Base-by-base conservation (phyloP, 306 rosid species). In the Senna siamea region DNA sequence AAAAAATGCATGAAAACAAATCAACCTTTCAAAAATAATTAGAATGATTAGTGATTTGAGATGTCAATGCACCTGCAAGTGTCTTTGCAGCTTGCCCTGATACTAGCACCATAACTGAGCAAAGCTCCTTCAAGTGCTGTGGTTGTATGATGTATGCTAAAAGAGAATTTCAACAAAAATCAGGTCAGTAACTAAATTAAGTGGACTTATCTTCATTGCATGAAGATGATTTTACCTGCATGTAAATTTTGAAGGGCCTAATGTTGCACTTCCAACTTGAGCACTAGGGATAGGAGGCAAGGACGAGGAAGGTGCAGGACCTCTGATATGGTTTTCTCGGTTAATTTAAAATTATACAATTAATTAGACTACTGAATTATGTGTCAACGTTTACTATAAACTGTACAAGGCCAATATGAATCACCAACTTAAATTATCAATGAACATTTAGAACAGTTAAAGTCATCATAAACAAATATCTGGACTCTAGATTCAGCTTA, bases 121-220 rank as follows among this genome's bases (percentile, higher is more conserved):
- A 94, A 72, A 94, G 92, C 83, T 92, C 99, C 84, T 90, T 94
- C 69, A 94, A 79, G 83, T 94, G 93, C 77, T 90, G 96, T 66
- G 98, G 92, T 79, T 90, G 97, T 77, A 94, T 90, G 84, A 94
- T 94, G 89, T 94, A 96, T 68, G 99, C 97, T 78, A 94, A 85
- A 48, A 94, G 88, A 79, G 99, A 94, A 86, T 98, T 94, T 84
- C 84, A 87, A 86, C 54, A 73, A 52, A 64, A 57, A 82, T 54
- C 68, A 74, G 69, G 84, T 88, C 59, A 88, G 84, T 57, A 43
- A 55, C 61, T 62, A 76, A 41, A 76, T 67, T 35, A 46, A 47
- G 32, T n/a, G 55, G 9, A 48, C 55, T 52, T 43, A 61, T 72
- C 68, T 64, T 56, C 64, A 70, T 62, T 32, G 78, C 46, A 75